Evolutionary conservation across 1,139 yeast genomes (phyloP), one percentile per base, ranked within the genome.

Genomic region (Suhomyces atakaporum): DNA sequence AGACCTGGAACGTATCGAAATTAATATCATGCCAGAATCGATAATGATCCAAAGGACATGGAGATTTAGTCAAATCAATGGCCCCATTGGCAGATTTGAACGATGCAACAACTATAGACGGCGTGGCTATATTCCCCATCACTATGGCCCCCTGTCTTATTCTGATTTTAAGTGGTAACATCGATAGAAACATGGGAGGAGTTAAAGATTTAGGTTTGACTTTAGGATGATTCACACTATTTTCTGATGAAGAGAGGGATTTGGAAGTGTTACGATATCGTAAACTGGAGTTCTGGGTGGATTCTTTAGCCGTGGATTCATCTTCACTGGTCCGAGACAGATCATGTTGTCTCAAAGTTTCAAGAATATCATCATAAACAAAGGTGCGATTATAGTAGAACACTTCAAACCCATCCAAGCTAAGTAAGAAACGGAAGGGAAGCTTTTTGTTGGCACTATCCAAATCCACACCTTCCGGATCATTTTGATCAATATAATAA

Each of bases 91-190:
- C 81, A 2, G 69, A 53, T 7, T 73, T 68, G 50, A 73, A 84
- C 7, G 88, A 80, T 5, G 75, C 66, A 2, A 88, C 80, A 31
- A 85, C 46, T 9, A 92, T 63, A 1, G 90, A 77, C 1, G 95
- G 85, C 0, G 96, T 88, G 9, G 78, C 72, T 38, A 75, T 68
- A 58, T 89, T 90, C 6, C 98, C 98, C 23, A 88, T 52, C 1
- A 88, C 82, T 23, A 87, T 42, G 0, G 95, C 84, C 1, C 92
- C 90, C 39, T 78, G 82, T 31, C 70, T 74, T n/a, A 85, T 63
- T 16, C 65, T 62, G 3, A 84, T 38, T 27, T 76, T 75, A 1
- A 86, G 46, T 0, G 96, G 96, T 19, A 84, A 56, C 5, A 77
- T 43, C 20, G 66, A 62, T 18, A 79, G 53, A 24, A 63, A 43